These are phyloP conservation scores for Kondoa malvinella DNA, from an alignment of 768 basidiomycete species.

Conservation along the genomic window DNA sequence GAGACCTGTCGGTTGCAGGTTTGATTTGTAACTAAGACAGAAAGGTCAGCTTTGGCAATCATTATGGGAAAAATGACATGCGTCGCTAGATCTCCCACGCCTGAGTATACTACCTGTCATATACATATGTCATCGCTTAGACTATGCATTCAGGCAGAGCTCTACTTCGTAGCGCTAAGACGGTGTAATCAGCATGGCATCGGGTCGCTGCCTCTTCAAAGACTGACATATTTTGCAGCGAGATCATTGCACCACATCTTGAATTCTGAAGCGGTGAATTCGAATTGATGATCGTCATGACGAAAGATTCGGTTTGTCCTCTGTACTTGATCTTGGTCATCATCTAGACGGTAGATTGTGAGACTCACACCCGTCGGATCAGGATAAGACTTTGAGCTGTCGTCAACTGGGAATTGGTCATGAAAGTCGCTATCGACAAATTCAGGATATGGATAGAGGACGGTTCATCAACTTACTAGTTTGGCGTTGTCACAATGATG, in stretches of 20 bases:
- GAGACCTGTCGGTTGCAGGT: background rate
- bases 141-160: too few species aligned
- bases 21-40: background rate
- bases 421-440: conserved; percentile 41
- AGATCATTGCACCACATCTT: conserved; percentile 39
- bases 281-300: conserved; percentile 71
- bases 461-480: conserved; percentile 35
- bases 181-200: background rate
- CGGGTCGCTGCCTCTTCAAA: too few species aligned
- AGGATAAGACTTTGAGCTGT: conserved; percentile 18
- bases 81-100: background rate
- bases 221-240: background rate
- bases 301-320: conserved; percentile 29
- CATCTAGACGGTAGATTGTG: conserved; percentile 41
- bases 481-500: conserved; percentile 67
- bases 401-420: conserved; percentile 29
- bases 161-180: background rate
- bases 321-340: background rate
- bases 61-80: background rate
- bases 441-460: conserved; percentile 14
- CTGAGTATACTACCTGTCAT: background rate
- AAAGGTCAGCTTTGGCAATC: too few species aligned
- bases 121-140: background rate
- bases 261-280: conserved; percentile 70
- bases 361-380: conserved; percentile 63